Evolutionary conservation across 2,329 filamentous ascomycete genomes (phyloP).

Genomic region (Pochonia chlamydosporia): DNA sequence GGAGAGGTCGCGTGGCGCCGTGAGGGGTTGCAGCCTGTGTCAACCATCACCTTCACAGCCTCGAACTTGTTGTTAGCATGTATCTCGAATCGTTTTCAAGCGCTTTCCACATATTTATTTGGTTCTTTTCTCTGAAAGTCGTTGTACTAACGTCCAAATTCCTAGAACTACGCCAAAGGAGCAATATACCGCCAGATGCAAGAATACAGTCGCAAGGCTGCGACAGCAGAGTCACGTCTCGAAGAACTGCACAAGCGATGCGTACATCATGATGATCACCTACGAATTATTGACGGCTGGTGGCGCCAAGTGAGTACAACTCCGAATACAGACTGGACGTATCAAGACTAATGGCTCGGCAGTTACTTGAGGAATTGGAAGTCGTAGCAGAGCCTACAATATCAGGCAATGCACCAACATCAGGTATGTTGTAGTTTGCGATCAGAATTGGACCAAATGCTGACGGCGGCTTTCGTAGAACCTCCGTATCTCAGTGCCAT

Average conservation of each 20-base stretch:
- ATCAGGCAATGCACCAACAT: constrained; percentile 12
- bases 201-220: constrained; percentile 90
- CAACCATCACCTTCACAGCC: constrained; percentile 15
- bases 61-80: constrained; percentile 2
- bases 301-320: constrained; percentile 71
- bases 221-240: constrained; percentile 72
- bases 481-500: constrained; percentile 52
- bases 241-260: constrained; percentile 74
- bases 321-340: neutral
- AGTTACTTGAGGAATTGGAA: constrained; percentile 61
- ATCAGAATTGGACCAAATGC: neutral
- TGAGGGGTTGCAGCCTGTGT: constrained; percentile 11
- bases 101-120: neutral
- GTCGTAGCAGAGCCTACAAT: constrained; percentile 48
- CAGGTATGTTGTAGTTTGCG: constrained; percentile 17
- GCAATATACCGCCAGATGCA: constrained; percentile 97
- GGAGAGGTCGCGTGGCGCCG: neutral
- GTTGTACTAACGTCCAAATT: constrained; percentile 9
- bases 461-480: constrained; percentile 33
- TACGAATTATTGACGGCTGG: constrained; percentile 88
- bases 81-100: neutral
- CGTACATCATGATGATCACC: constrained; percentile 83
- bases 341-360: constrained; percentile 8
- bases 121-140: neutral
- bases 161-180: constrained; percentile 61